These are phyloP conservation scores for Helicocarpus griseus DNA, from an alignment of 2,329 filamentous ascomycete species.

Conservation along the genomic window DNA sequence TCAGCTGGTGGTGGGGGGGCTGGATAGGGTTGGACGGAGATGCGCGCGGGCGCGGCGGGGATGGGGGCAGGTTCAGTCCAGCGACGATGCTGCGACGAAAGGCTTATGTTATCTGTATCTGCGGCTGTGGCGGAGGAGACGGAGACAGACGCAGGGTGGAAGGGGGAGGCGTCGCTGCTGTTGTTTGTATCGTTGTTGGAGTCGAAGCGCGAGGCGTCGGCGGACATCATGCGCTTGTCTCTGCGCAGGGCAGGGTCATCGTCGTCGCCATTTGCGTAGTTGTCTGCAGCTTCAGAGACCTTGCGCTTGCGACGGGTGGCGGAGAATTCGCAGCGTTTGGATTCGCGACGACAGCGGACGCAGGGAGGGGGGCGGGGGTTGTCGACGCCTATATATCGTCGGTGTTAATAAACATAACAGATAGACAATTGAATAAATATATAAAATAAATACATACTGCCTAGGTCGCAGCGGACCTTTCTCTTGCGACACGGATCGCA, in stretches of 20 bases:
- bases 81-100: conserved; percentile 5
- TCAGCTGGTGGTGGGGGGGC: background rate
- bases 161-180: background rate
- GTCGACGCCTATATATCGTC: conserved; percentile 52
- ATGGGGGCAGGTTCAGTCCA: conserved; percentile 9
- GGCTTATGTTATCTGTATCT: conserved; percentile 5
- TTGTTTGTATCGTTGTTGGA: background rate
- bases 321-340: conserved; percentile 95
- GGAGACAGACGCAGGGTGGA: background rate
- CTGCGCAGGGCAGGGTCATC: conserved; percentile 31
- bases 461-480: conserved; percentile 41
- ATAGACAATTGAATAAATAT: background rate
- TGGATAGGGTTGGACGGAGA: background rate
- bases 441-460: conserved; percentile 27
- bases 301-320: conserved; percentile 89
- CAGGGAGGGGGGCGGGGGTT: conserved; percentile 91
- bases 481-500: conserved; percentile 41
- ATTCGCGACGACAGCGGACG: conserved; percentile 84
- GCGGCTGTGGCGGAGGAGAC: too few species aligned
- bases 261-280: conserved; percentile 29
- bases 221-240: conserved; percentile 44
- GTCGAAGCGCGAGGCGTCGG: conserved; percentile 23
- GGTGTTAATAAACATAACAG: background rate
- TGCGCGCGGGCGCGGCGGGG: background rate
- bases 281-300: conserved; percentile 44